Percentiles rank a stretch among this genome's conserved stretches.
phyloP scores from a whole-genome alignment of 1,284 basidiomycete species.

The Trichosporon ovoides region DNA sequence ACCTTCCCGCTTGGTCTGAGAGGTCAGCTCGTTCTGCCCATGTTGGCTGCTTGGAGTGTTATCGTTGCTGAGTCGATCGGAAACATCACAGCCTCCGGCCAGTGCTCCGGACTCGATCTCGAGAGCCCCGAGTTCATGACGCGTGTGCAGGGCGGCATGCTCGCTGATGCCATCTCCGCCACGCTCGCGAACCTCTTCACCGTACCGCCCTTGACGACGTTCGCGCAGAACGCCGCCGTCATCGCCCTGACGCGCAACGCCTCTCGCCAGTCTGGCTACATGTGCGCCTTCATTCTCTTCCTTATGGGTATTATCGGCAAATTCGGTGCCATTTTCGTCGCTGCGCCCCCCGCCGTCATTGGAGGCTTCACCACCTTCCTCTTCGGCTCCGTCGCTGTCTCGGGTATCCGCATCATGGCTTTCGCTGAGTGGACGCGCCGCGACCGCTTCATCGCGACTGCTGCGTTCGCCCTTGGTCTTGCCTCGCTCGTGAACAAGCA shows the following conservation, averaged over 20 bases:
- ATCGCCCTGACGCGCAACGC: conserved; percentile 39
- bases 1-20: conserved; percentile 27
- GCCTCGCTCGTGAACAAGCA: conserved; percentile 54
- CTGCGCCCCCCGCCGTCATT: conserved; percentile 25
- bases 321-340: conserved; percentile 34
- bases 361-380: conserved; percentile 40
- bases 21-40: conserved; percentile 33
- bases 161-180: conserved; percentile 31
- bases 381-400: conserved; percentile 50
- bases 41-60: conserved; percentile 32
- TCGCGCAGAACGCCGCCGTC: conserved; percentile 37
- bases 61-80: conserved; percentile 36
- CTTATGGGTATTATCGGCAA: conserved; percentile 35
- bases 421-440: conserved; percentile 63
- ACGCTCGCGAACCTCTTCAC: conserved; percentile 32
- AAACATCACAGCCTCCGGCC: conserved; percentile 29
- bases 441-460: conserved; percentile 68
- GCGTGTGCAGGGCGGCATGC: conserved; percentile 35
- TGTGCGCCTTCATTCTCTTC: conserved; percentile 33
- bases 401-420: conserved; percentile 68
- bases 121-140: conserved; percentile 26
- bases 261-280: conserved; percentile 30
- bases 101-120: conserved; percentile 28
- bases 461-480: conserved; percentile 68
- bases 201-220: conserved; percentile 35